Evolutionary conservation across 2,329 filamentous ascomycete genomes (phyloP).

Genomic region (Pseudocercospora eumusae): DNA sequence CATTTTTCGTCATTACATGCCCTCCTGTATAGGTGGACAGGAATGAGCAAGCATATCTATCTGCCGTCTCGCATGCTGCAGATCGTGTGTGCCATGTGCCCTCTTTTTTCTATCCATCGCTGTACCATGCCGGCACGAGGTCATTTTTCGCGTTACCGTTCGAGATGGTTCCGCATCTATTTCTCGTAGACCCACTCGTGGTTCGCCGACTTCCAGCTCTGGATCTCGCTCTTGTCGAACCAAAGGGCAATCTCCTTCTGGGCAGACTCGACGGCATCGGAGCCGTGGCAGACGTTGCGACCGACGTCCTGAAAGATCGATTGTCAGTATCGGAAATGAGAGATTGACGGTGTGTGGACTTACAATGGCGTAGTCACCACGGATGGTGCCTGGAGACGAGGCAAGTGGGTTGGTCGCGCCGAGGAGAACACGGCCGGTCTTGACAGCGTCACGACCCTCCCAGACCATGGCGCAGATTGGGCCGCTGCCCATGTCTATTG

Average conservation of each 20-base stretch:
- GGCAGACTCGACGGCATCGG: constrained; percentile 96
- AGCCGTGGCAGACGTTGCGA: constrained; percentile 99
- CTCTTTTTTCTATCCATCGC: constrained; percentile 8
- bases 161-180: constrained; percentile 38
- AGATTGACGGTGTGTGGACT: constrained; percentile 15
- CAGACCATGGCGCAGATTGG: constrained; percentile 99
- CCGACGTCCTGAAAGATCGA: constrained; percentile 64
- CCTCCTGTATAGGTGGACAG: background rate
- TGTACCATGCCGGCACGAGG: background rate
- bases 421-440: constrained; percentile 94
- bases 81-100: background rate
- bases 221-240: constrained; percentile 88
- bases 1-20: constrained; percentile 1
- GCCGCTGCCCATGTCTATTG: constrained; percentile 83
- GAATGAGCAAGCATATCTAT: background rate
- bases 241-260: constrained; percentile 99
- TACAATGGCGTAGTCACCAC: constrained; percentile 83
- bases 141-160: background rate
- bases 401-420: constrained; percentile 98
- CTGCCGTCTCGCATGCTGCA: background rate
- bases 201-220: constrained; percentile 80
- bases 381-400: constrained; percentile 96
- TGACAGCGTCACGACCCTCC: constrained; percentile 98
- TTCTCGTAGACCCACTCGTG: constrained; percentile 99
- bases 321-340: constrained; percentile 13